Percentiles rank a stretch among this genome's conserved stretches.
Evolutionary conservation across 192 early-diverging fungal species (phyloP).

Genomic region (Fimicolochytrium jonesii): DNA sequence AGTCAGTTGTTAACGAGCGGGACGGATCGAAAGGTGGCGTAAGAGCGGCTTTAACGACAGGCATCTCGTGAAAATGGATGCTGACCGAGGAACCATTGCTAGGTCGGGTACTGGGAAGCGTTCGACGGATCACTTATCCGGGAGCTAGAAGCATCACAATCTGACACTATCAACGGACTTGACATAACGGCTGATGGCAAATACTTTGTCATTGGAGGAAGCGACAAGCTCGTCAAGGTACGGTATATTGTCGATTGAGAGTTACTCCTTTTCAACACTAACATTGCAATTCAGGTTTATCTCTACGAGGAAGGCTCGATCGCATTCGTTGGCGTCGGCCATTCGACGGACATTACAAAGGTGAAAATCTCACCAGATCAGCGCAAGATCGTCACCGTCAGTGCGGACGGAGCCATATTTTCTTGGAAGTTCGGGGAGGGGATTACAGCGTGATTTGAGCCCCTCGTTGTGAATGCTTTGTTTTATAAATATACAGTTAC

Average conservation of each 20-base stretch:
- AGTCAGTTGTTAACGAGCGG: conserved; percentile 53
- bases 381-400: conserved; percentile 43
- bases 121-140: conserved; percentile 57
- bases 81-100: background rate
- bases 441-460: too few relatives aligned
- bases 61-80: background rate
- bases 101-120: conserved; percentile 62
- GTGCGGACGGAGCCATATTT: conserved; percentile 52
- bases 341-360: conserved; percentile 59
- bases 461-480: too few relatives aligned
- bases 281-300: conserved; percentile 39
- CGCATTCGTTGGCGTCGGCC: conserved; percentile 49
- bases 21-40: conserved; percentile 53
- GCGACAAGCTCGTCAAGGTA: conserved; percentile 58
- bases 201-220: conserved; percentile 55
- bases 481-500: too few relatives aligned
- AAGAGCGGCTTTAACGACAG: too few relatives aligned
- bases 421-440: conserved; percentile 46
- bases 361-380: conserved; percentile 54
- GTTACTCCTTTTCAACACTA: background rate
- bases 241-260: background rate
- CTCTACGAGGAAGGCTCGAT: conserved; percentile 58
- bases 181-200: conserved; percentile 51
- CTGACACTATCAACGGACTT: conserved; percentile 56
- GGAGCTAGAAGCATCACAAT: conserved; percentile 56